Base-by-base conservation (phyloP, 169 alveolate genomes). In the Plasmodium inui region DNA sequence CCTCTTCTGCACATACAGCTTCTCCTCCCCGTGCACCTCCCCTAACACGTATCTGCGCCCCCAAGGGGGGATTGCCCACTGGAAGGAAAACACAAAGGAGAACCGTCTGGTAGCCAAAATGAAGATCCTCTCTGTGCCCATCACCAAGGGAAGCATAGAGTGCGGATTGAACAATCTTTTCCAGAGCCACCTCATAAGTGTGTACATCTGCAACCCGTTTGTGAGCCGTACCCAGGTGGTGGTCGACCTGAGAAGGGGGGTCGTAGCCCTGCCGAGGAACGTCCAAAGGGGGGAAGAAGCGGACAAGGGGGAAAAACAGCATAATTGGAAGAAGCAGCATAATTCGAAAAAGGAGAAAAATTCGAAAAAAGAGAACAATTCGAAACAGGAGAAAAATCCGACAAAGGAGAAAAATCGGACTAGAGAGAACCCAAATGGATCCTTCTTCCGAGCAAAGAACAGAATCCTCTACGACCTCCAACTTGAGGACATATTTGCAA, bases 131-230 rank as follows among this genome's bases (percentile, higher is more conserved):
- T 12, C 28, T 30, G 67, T 86, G 14, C 93, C 93, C 17, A 67
- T 86, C 17, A 57, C 5, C 4, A 86, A 86, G 12, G 93, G 93
- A 12, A 76, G 71, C 70, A 50, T 86, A 17, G 50, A 37, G 37
- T 14, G 83, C 67, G 86, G 88, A 32, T 46, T 86, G 22, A 86
- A 86, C 30, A 86, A 76, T 22, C 30, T 28, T n/a, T 86, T 73
- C 71, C 32, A 86, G 7, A 86, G 34, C 19, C 44, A 76, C 19
- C 26, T 74, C 44, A 34, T 86, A 9, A 50, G 67, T 19, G 46
- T 86, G 22, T 37, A 46, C 67, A 76, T 86, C 34, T 86, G 82
- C n/a, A 86, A 86, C 50, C 53, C 93, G 30, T 86, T 86, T 76
- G 70, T 76, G n/a, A 76, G 81, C 50, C 74, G 46, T 14, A 76